Evolutionary conservation across 2,329 filamentous ascomycete species (phyloP), one percentile per base, ranked within the genome.

Genomic region (Pseudocercospora fuligena): DNA sequence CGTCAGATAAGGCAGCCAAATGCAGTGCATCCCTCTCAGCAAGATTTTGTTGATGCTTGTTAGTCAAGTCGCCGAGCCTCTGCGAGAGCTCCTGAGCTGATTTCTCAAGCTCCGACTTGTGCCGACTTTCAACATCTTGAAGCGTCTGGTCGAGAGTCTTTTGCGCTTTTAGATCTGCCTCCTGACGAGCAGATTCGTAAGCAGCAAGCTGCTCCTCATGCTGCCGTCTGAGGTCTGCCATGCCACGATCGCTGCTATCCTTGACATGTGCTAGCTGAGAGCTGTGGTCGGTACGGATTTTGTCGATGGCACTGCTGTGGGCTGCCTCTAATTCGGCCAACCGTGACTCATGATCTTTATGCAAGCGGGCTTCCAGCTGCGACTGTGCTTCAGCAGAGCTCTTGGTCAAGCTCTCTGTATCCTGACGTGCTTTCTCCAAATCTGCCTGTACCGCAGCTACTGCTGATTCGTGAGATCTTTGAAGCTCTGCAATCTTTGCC

Each of bases 391-490:
- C 31, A 33, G 31, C 31, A 33, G 11, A 33, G 11, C 31, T 33
- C 31, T 12, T 33, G 31, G 31, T 12, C 31, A 33, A 33, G 11
- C 11, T 33, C 31, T 33, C 31, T 14, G 11, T 33, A 11, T 33
- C 46, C 40, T 51, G 21, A 19, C 29, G 27, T 33, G 46, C 51
- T 40, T 40, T 36, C 47, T 65, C 36, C 33, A 59, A 57, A 14
- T 63, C 47, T n/a, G 33, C 16, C 33, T 14, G 33, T 23, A 64
- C 9, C 19, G 8, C 11, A 7, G 43, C 46, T 3, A 64, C 31
- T 16, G 33, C 40, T 23, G 53, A 60, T 5, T 56, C 60, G 58
- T 71, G 68, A 6, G 64, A 65, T 29, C 56, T 61, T 33, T 64
- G 61, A 4, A 61, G 59, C 7, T 64, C 40, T 21, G 51, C 60